Conservation (phyloP, 2,329 filamentous ascomycete genomes). For the Sporothrix humicola region DNA sequence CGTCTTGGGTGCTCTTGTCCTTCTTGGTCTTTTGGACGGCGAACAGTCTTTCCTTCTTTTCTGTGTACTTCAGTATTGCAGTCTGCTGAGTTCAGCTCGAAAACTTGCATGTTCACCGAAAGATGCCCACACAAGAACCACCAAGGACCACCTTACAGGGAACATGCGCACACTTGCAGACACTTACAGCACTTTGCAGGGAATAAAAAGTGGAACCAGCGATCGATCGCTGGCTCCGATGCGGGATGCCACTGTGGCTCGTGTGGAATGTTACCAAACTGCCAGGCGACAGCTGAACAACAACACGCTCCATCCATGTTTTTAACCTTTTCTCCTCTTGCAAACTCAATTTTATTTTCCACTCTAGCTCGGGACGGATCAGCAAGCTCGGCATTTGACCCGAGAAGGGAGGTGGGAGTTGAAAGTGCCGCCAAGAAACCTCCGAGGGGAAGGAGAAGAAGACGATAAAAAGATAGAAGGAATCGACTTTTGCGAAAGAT, state of each 20-base stretch:
- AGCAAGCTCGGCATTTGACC: not conserved
- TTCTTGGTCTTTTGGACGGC: not conserved
- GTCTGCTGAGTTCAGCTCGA: constrained; percentile 6
- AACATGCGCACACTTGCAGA: not conserved
- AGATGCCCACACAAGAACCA: not conserved
- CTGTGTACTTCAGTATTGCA: not conserved
- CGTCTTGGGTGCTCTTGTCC: not conserved
- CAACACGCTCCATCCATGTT: no score
- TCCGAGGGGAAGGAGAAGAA: not conserved
- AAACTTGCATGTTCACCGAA: not conserved
- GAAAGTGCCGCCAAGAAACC: not conserved
- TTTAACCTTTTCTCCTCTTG: no score
- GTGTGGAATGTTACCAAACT: not conserved
- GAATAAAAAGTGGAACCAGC: not conserved
- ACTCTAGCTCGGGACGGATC: not conserved
- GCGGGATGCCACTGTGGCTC: not conserved
- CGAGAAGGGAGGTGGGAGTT: not conserved
- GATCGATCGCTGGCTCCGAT: constrained; percentile 10
- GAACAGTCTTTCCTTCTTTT: not conserved
- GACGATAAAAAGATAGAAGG: not conserved
- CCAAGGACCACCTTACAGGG: no score
- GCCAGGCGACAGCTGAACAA: no score
- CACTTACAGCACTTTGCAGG: not conserved
- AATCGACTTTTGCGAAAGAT: not conserved
- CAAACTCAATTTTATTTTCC: not conserved